Base-by-base conservation (phyloP, 2,329 filamentous ascomycete species). In the Tolypocladium sp. region DNA sequence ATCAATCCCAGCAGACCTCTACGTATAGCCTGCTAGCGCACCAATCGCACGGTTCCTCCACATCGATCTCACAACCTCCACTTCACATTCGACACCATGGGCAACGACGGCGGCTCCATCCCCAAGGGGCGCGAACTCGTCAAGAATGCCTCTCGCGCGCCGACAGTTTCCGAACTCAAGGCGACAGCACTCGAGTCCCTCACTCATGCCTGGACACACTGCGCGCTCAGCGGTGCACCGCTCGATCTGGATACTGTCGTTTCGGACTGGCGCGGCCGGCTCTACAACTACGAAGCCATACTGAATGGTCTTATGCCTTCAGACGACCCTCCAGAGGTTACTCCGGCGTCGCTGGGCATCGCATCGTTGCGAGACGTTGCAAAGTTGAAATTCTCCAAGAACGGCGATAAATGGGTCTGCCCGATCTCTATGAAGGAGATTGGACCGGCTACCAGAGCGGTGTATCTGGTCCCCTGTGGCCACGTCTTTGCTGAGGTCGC, bases 81-180 rank as follows among this genome's bases (percentile, higher is more conserved):
- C 6, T 27, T 7, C 20, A 38, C 38, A 53, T n/a, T 59, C 41
- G 27, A n/a, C 63, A 70, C 57, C 67, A 97, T 99, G 94, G 94
- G 94, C 72, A 99, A 99, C 77, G 94, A 99, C 73, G 94, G 94
- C 66, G 94, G 94, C 71, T 93, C 91, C 66, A 99, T 99, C 66
- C 94, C 94, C 6, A 97, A 89, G 63, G 90, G 95, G 38, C 89
- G 92, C 69, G 95, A 99, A 75, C 90, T 99, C 53, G 94, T 99
- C 73, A 96, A 96, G 76, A 89, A 93, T 74, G 91, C 92, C 35
- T 91, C 92, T 49, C 89, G 91, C 67, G 83, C 86, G 57, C 90
- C 89, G 27, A 95, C 90, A 40, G 83, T 91, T 35, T 87, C 90
- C 54, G 89, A 97, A 77, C 78, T 96, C 59, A 97, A 97, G 77